A percentile compares a stretch with the other conserved stretches of the same genome.
Conservation (phyloP, 2,329 filamentous ascomycete species). For the Pezicula carpinea region DNA sequence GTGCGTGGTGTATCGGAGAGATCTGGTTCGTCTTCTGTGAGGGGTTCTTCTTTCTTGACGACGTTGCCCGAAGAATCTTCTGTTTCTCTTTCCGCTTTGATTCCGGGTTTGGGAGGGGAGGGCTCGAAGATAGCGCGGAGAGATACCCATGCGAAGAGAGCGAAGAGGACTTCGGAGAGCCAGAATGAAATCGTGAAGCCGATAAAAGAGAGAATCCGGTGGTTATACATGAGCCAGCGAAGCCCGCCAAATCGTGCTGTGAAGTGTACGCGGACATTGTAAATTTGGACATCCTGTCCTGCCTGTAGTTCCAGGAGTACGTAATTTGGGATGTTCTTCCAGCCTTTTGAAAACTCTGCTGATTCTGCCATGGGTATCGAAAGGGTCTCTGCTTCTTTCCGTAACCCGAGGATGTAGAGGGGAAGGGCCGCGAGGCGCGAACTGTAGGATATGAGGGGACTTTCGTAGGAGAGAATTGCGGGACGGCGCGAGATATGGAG, state of each 20-base stretch:
- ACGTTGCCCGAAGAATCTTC: constrained; percentile 10
- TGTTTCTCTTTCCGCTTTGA: constrained; percentile 21
- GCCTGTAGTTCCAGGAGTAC: constrained; percentile 38
- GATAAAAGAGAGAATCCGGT: constrained; percentile 65
- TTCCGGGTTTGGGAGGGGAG: constrained; percentile 4
- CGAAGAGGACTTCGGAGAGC: constrained; percentile 65
- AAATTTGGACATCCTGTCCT: constrained; percentile 69
- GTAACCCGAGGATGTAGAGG: constrained; percentile 64
- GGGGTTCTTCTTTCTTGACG: constrained; percentile 23
- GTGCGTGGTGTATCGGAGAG: constrained; percentile 39
- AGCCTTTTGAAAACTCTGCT: constrained; percentile 52
- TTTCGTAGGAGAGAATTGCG: constrained; percentile 73
- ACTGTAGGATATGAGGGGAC: constrained; percentile 68
- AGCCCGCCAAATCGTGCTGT: constrained; percentile 72
- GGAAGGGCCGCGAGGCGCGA: constrained; percentile 67
- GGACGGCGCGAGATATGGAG: constrained; percentile 66
- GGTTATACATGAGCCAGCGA: constrained; percentile 82
- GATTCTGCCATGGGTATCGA: constrained; percentile 68
- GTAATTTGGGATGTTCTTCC: constrained; percentile 40
- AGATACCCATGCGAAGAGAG: constrained; percentile 61
- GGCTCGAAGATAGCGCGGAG: constrained; percentile 9
- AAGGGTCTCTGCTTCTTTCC: constrained; percentile 59
- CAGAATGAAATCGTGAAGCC: constrained; percentile 72
- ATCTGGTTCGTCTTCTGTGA: constrained; percentile 26
- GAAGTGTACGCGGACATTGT: constrained; percentile 63